Evolutionary conservation across 2,329 filamentous ascomycete species (phyloP).

Genomic region (Samsoniella hepiali): DNA sequence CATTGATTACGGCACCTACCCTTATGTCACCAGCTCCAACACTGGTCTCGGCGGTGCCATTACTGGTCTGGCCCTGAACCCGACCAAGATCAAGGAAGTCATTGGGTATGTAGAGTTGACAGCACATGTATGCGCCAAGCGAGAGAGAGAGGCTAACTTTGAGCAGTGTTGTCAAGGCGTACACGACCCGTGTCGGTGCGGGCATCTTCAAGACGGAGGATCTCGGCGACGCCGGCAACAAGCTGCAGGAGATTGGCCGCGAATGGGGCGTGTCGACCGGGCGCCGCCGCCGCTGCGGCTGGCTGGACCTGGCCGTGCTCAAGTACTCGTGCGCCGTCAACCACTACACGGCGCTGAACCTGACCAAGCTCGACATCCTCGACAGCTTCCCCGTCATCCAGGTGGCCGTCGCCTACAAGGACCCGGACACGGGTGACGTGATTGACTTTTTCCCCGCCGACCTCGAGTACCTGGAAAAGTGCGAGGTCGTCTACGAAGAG

Average conservation of each 20-base stretch:
- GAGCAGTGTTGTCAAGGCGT: constrained; percentile 6
- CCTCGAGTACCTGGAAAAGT: constrained; percentile 52
- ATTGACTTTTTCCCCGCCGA: constrained; percentile 60
- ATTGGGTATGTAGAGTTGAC: constrained; percentile 42
- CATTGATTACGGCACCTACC: constrained; percentile 49
- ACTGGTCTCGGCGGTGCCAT: constrained; percentile 47
- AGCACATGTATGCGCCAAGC: constrained; percentile 39
- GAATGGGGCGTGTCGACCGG: constrained; percentile 51
- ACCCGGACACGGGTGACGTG: constrained; percentile 27
- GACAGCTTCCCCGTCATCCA: constrained; percentile 74
- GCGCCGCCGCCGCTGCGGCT: constrained; percentile 57
- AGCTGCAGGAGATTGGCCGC: constrained; percentile 46
- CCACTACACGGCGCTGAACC: constrained; percentile 61
- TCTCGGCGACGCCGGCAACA: constrained; percentile 40
- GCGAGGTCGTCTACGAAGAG: constrained; percentile 65
- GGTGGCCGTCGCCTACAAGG: constrained; percentile 67
- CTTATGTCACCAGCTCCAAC: constrained; percentile 20
- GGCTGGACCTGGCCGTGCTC: constrained; percentile 64
- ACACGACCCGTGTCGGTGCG: constrained; percentile 57
- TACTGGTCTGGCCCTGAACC: constrained; percentile 60
- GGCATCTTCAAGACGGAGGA: constrained; percentile 68
- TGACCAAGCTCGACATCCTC: constrained; percentile 57
- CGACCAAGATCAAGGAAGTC: constrained; percentile 55
- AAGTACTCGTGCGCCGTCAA: constrained; percentile 63
- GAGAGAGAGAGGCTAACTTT: not conserved